These are phyloP conservation scores for Phellopilus nigrolimitatus DNA, from an alignment of 1,284 basidiomycete genomes.

Conservation along the genomic window DNA sequence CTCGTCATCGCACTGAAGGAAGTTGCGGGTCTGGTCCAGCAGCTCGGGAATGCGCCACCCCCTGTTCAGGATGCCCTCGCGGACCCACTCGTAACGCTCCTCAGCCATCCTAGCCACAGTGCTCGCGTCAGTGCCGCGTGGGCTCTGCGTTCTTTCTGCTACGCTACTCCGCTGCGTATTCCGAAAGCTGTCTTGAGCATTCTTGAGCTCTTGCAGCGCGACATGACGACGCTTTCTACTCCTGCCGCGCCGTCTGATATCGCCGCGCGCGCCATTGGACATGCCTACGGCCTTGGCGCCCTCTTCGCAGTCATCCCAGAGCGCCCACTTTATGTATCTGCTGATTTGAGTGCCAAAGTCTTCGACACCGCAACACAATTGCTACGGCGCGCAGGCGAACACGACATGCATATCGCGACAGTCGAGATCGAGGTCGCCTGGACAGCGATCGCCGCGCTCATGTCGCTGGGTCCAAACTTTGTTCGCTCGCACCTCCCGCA, in stretches of 20 bases:
- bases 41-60: slow-evolving; percentile 88
- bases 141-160: slow-evolving; percentile 87
- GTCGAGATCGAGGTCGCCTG: slow-evolving; percentile 94
- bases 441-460: slow-evolving; percentile 87
- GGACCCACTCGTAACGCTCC: slow-evolving; percentile 81
- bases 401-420: slow-evolving; percentile 77
- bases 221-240: slow-evolving; percentile 61
- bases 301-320: slow-evolving; percentile 84
- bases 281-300: slow-evolving; percentile 84
- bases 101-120: slow-evolving; percentile 84
- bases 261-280: slow-evolving; percentile 73
- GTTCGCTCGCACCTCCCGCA: slow-evolving; percentile 90
- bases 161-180: slow-evolving; percentile 80
- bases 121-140: slow-evolving; percentile 85
- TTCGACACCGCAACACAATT: slow-evolving; percentile 89
- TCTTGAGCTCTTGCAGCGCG: slow-evolving; percentile 79
- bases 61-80: slow-evolving; percentile 86
- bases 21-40: slow-evolving; percentile 79
- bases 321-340: slow-evolving; percentile 90
- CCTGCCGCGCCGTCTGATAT: slow-evolving; percentile 74
- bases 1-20: slow-evolving; percentile 80
- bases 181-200: slow-evolving; percentile 74
- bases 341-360: slow-evolving; percentile 88
- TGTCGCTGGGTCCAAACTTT: slow-evolving; percentile 92
- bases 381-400: slow-evolving; percentile 87